Base-by-base conservation (phyloP, 768 basidiomycete genomes). In the Termitomyces sp. region DNA sequence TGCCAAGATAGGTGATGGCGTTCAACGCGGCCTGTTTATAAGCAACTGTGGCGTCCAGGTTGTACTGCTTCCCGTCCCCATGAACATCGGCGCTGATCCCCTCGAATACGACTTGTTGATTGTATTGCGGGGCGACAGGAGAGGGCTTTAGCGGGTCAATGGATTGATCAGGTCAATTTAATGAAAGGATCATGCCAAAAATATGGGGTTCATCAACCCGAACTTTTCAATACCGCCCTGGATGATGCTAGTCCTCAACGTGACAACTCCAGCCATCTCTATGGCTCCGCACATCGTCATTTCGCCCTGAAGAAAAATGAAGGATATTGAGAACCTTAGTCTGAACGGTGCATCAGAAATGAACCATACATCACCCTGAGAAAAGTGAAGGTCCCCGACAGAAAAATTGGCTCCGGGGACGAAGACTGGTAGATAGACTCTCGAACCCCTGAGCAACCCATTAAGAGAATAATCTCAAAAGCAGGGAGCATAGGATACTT, bases 11-110 rank as follows among this genome's bases (percentile, higher is more conserved):
- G 2, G 82, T 81, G 55, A 92, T 91, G 1, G 87, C 82, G 66
- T 91, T 91, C 58, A 91, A 73, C 0, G 90, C 88, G 5, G 91
- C 90, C 73, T 89, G 88, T 69, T 92, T 91, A 70, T 88, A 92
- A 2, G 91, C 89, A 17, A 89, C 87, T 20, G 88, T 83, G 81
- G 88, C 85, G 66, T 89, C 86, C 89, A 91, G 91, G 68, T 85
- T 79, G 72, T 89, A 88, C 71, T 91, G 89, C 62, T 81, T 86
- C 10, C 89, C 88, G 66, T 86, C 83, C 1, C 89, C 89, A 53
- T 89, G 86, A 60, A 85, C 78, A 64, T 90, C 86, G 45, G 90
- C 88, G 43, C 86, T 84, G 65, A 91, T 79, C 2, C 90, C 90
- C 67, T 91, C 87, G 65, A 92, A 91, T n/a, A 89, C 79, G 40